phyloP scores from a whole-genome alignment of 495 filamentous ascomycete species.

The Haplographium delicatum region DNA sequence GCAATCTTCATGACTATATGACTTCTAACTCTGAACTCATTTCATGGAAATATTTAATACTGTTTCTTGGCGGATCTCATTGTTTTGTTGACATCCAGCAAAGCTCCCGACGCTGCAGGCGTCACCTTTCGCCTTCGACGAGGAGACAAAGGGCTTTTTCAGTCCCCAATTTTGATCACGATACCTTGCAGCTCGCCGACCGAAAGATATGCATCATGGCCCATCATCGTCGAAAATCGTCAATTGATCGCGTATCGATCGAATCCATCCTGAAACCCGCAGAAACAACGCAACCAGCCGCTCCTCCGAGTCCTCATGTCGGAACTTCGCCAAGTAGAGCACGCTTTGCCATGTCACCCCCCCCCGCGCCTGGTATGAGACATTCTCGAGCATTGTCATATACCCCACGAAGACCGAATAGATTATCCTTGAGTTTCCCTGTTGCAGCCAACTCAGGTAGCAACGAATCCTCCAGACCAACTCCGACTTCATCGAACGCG shows the following conservation, averaged over 20 bases:
- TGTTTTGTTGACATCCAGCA: conserved; percentile 21
- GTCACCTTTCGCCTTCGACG: conserved; percentile 13
- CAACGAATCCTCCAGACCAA: conserved; percentile 15
- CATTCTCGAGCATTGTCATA: conserved; percentile 49
- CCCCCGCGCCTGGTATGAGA: conserved; percentile 31
- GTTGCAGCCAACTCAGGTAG: conserved; percentile 42
- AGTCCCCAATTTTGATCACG: conserved; percentile 12
- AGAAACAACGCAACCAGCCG: conserved; percentile 17
- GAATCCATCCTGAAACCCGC: conserved; percentile 29
- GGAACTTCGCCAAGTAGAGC: conserved; percentile 19
- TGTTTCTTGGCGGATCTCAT: conserved; percentile 12
- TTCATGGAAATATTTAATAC: conserved; percentile 15
- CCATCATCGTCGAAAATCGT: conserved; percentile 20
- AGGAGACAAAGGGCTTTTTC: conserved; percentile 9
- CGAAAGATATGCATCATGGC: conserved; percentile 24
- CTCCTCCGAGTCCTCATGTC: conserved; percentile 21
- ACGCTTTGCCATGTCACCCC: conserved; percentile 22
- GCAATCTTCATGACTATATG: conserved; percentile 17
- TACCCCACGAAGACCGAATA: conserved; percentile 60
- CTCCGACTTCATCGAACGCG: conserved; percentile 33
- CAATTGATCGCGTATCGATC: conserved; percentile 27
- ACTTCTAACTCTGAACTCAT: conserved; percentile 10
- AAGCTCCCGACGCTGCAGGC: conserved; percentile 12
- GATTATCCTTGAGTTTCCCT: conserved; percentile 76
- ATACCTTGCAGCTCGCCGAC: conserved; percentile 7